Evolutionary conservation across 2,329 filamentous ascomycete species (phyloP).

Genomic region (Fusarium anthophilum): DNA sequence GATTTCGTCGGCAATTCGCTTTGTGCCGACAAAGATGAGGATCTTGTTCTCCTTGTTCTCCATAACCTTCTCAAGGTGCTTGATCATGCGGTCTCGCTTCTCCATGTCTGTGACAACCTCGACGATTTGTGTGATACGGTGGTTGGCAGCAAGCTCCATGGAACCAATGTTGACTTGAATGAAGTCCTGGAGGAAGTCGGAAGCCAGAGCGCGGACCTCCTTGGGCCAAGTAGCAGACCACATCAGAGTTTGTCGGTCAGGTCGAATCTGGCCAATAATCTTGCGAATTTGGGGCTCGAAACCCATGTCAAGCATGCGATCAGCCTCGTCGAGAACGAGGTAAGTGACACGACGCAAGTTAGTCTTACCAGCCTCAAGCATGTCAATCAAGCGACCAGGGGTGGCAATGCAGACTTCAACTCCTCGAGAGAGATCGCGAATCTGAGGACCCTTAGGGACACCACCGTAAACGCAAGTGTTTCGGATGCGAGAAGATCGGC

Average conservation of each 20-base stretch:
- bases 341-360: constrained; percentile 98
- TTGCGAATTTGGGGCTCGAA: constrained; percentile 99
- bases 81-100: constrained; percentile 97
- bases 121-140: constrained; percentile 97
- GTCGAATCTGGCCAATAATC: constrained; percentile 96
- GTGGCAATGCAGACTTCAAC: constrained; percentile 99
- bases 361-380: constrained; percentile 97
- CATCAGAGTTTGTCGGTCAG: constrained; percentile 99
- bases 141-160: constrained; percentile 94
- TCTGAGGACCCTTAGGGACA: constrained; percentile 97
- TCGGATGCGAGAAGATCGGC: constrained; percentile 95
- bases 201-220: constrained; percentile 91
- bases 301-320: constrained; percentile 99
- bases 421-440: constrained; percentile 91
- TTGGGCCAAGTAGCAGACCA: constrained; percentile 99
- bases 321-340: constrained; percentile 96
- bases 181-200: constrained; percentile 92
- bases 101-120: constrained; percentile 96
- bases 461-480: constrained; percentile 99
- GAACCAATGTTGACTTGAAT: constrained; percentile 99
- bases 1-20: constrained; percentile 97
- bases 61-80: constrained; percentile 98
- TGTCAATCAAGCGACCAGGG: constrained; percentile 96
- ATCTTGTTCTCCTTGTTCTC: constrained; percentile 95
- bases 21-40: constrained; percentile 91